These are phyloP conservation scores for Mortierella sp. DNA, from an alignment of 371 early-diverging fungal species.

Conservation along the genomic window DNA sequence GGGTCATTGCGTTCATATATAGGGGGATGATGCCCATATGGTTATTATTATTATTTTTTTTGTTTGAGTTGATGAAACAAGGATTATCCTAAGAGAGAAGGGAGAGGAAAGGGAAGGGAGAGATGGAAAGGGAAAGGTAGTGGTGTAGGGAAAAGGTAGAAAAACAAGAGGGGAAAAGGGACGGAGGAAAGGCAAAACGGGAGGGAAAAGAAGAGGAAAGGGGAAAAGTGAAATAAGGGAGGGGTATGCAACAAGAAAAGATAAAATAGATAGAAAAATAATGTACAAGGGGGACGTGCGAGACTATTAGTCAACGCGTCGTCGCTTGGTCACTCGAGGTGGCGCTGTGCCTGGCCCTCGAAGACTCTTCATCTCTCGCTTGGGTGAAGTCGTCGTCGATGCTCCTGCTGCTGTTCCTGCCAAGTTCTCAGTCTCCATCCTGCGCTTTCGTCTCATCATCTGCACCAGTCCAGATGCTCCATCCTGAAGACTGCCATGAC, in stretches of 20 bases:
- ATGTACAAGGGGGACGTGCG: background rate
- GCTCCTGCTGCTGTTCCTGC: background rate
- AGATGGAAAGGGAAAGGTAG: background rate
- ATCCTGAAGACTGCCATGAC: background rate
- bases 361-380: slow-evolving; percentile 19
- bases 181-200: background rate
- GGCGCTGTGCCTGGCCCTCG: slow-evolving; percentile 18
- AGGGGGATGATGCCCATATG: background rate
- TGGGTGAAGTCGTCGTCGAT: slow-evolving; percentile 2
- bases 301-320: slow-evolving; percentile 23
- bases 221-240: background rate
- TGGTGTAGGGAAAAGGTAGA: background rate
- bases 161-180: slow-evolving; percentile 5
- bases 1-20: background rate
- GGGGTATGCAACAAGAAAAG: background rate
- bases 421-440: slow-evolving; percentile 29
- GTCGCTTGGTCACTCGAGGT: slow-evolving; percentile 34
- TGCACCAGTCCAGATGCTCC: slow-evolving; percentile 12
- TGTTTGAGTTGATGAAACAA: slow-evolving; percentile 5
- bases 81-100: background rate
- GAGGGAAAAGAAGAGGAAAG: background rate
- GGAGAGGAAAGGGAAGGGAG: background rate
- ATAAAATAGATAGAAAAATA: background rate
- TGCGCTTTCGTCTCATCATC: slow-evolving; percentile 32
- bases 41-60: background rate